phyloP scores from a whole-genome alignment of 2,329 filamentous ascomycete species.

The Neoarthrinium moseri region DNA sequence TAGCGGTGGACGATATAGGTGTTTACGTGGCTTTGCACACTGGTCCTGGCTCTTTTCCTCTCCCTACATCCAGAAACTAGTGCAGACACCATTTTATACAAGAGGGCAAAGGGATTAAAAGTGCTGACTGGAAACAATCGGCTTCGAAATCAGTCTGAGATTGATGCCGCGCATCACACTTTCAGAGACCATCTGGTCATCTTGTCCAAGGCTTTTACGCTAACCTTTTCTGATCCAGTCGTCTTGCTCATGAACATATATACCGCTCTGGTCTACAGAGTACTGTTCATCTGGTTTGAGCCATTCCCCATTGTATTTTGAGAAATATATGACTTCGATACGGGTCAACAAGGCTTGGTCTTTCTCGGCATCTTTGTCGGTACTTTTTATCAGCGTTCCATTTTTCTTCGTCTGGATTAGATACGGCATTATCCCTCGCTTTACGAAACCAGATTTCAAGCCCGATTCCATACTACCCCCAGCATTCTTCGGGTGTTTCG shows the following conservation, averaged over 20 bases:
- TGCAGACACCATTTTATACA: not conserved
- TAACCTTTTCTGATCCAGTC: not conserved
- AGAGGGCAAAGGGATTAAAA: not conserved
- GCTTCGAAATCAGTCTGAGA: not conserved
- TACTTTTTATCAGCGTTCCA: not conserved
- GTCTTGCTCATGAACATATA: not conserved
- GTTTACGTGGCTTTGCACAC: not conserved
- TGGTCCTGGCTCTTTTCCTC: not conserved
- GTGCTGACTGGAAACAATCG: not conserved
- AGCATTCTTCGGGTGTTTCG: not conserved
- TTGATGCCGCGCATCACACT: not conserved
- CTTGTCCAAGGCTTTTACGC: not conserved
- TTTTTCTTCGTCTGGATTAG: not conserved
- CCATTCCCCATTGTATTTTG: conserved; percentile 2
- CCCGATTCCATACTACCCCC: conserved; percentile 4
- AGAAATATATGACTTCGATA: not conserved
- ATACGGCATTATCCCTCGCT: not conserved
- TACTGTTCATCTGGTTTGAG: conserved; percentile 5
- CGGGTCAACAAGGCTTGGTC: not conserved
- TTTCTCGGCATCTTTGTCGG: conserved; percentile 2
- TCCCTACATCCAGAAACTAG: not conserved
- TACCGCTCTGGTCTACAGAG: not conserved
- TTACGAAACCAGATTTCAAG: not conserved
- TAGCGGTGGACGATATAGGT: conserved; percentile 4
- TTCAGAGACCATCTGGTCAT: not conserved